phyloP scores from a whole-genome alignment of 2,329 filamentous ascomycete genomes.

The Xylariales sp. region DNA sequence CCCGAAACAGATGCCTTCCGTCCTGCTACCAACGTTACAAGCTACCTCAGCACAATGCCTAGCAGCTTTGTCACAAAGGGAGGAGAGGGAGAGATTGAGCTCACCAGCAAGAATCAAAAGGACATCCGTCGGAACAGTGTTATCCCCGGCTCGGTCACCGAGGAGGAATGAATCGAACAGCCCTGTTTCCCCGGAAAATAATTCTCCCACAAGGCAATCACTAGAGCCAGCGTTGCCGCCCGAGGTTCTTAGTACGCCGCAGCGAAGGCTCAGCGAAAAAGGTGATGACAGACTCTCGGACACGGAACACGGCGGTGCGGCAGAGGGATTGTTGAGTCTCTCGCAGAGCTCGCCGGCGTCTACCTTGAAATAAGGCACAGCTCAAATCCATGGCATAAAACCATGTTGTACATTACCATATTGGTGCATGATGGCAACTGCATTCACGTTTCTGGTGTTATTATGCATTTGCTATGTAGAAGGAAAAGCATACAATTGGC shows the following conservation, averaged over 20 bases:
- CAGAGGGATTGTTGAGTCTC: conserved; percentile 64
- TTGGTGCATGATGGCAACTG: conserved; percentile 10
- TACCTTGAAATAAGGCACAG: conserved; percentile 19
- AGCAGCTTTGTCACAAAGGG: conserved; percentile 2
- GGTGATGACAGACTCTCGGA: conserved; percentile 51
- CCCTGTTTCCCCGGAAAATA: neutral
- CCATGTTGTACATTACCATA: conserved; percentile 27
- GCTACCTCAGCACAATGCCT: conserved; percentile 14
- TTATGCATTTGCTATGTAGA: conserved; percentile 12
- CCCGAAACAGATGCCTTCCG: neutral
- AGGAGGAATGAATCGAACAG: conserved; percentile 19
- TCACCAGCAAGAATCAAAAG: conserved; percentile 22
- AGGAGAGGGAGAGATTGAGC: conserved; percentile 12
- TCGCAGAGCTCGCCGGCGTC: conserved; percentile 48
- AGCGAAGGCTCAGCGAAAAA: conserved; percentile 42
- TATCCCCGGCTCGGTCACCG: conserved; percentile 23
- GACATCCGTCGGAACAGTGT: neutral
- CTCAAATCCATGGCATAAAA: neutral
- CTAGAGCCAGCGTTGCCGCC: conserved; percentile 36
- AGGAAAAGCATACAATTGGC: conserved; percentile 33
- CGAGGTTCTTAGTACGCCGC: conserved; percentile 17
- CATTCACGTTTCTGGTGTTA: neutral
- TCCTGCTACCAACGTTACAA: conserved; percentile 22
- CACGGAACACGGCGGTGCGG: conserved; percentile 62
- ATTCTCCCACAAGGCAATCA: conserved; percentile 29